A percentile compares a stretch with the other conserved stretches of the same genome.
Evolutionary conservation across 768 basidiomycete genomes (phyloP).

Genomic region (Tylopilus balloui): DNA sequence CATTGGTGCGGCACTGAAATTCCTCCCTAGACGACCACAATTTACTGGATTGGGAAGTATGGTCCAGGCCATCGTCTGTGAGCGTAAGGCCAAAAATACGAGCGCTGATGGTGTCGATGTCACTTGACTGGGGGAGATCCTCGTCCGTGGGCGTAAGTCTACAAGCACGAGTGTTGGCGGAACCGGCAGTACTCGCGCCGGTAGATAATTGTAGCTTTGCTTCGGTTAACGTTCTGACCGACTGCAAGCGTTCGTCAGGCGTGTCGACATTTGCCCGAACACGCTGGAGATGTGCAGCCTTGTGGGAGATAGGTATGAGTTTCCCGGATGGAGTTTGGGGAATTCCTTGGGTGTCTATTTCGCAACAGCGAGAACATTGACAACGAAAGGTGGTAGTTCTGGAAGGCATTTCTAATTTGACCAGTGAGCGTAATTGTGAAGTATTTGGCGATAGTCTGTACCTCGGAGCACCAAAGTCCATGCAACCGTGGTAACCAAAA

Average conservation of each 20-base stretch:
- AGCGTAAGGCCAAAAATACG: neutral
- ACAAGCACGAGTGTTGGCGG: too few relatives aligned
- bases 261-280: too few relatives aligned
- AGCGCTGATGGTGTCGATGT: neutral
- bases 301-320: neutral
- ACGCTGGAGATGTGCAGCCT: neutral
- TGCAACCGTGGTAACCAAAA: too few relatives aligned
- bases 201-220: neutral
- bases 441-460: too few relatives aligned
- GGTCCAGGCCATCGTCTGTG: neutral
- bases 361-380: neutral
- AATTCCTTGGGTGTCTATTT: neutral
- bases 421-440: too few relatives aligned
- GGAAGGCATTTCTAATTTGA: neutral
- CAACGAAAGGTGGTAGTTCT: neutral
- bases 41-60: neutral
- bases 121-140: neutral
- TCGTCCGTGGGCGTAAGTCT: neutral
- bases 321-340: neutral
- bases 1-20: neutral
- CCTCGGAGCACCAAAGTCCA: too few relatives aligned
- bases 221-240: neutral
- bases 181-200: neutral
- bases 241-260: too few relatives aligned
- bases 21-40: constrained; percentile 1